Conservation (phyloP, 164 flowering plant genomes). For the Vitis rotundifolia region DNA sequence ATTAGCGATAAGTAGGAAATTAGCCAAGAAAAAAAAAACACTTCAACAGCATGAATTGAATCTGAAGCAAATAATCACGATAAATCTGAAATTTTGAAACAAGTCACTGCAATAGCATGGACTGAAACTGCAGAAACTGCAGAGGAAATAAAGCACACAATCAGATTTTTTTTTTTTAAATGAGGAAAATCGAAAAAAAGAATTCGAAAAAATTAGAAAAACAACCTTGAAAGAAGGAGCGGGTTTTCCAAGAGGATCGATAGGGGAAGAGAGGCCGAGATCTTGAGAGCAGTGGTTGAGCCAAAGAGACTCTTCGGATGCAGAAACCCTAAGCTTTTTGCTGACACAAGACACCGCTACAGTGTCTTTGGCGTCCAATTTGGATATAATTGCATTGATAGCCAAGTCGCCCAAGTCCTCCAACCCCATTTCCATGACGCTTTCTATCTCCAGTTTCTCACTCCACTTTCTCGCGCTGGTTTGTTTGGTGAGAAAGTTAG, state of each 20-base stretch:
- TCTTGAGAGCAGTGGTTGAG: constrained; percentile 46
- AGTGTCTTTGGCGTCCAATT: constrained; percentile 43
- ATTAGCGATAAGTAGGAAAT: not conserved
- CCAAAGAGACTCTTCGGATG: constrained; percentile 79
- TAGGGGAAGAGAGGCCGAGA: constrained; percentile 55
- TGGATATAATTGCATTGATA: constrained; percentile 44
- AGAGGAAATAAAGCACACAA: not conserved
- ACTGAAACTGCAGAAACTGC: not conserved
- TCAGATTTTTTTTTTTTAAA: no score
- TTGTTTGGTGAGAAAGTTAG: not conserved
- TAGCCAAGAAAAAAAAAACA: not conserved
- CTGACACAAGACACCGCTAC: constrained; percentile 54
- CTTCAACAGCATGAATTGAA: no score
- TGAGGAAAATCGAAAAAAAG: not conserved
- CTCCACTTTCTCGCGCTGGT: constrained; percentile 4
- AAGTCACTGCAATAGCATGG: not conserved
- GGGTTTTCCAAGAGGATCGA: constrained; percentile 56
- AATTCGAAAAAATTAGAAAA: not conserved
- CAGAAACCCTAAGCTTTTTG: constrained; percentile 37
- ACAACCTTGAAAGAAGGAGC: constrained; percentile 76
- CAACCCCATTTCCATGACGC: constrained; percentile 26
- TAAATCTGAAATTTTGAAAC: no score
- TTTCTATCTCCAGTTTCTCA: not conserved
- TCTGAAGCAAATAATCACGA: no score
- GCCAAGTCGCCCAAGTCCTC: constrained; percentile 61